Base-by-base conservation (phyloP, 306 rosid species). In the Fragaria ananassa region DNA sequence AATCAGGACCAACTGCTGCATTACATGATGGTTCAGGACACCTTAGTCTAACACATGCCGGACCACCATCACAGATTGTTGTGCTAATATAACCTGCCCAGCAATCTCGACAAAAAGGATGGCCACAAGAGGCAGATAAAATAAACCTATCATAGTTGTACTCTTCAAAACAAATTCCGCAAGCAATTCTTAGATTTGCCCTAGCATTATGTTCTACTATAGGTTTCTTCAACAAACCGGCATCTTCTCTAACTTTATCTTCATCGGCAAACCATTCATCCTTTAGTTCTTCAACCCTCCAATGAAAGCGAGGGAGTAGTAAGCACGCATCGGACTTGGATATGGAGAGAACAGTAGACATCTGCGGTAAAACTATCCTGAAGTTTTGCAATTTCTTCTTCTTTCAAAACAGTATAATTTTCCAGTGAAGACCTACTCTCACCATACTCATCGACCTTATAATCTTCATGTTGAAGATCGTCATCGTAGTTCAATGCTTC, bases 101-200 rank as follows among this genome's bases (percentile, higher is more conserved):
- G 46, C 74, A 71, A 49, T 71, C 74, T 31, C 62, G 62, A 71
- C 62, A 71, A 19, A 17, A 71, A 9, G 61, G 62, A 34, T 71
- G 62, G 14, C 62, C 74, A 50, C 46, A 71, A 49, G 13, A 19
- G 5, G 29, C 74, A 10, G 63, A 71, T 5, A 71, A 50, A 31
- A 71, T 19, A 25, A 1, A 11, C 12, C 1, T 8, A 49, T 10
- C 63, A 17, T 14, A 31, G 42, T 62, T 13, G 68, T 62, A 19
- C 17, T 71, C 74, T 49, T 31, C 62, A 50, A 50, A 70, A 50
- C 74, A 70, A 17, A 50, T 50, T 71, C 56, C 56, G 17, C 74
- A 50, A 18, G 74, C 10, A 27, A 70, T 8, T 70, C 11, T 27
- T 60, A 60, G 19, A 46, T 71, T 54, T 8, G 6, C 46, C 10